phyloP scores from a whole-genome alignment of 225 moss, liverwort and hornwort species.

The Bryum argenteum region DNA sequence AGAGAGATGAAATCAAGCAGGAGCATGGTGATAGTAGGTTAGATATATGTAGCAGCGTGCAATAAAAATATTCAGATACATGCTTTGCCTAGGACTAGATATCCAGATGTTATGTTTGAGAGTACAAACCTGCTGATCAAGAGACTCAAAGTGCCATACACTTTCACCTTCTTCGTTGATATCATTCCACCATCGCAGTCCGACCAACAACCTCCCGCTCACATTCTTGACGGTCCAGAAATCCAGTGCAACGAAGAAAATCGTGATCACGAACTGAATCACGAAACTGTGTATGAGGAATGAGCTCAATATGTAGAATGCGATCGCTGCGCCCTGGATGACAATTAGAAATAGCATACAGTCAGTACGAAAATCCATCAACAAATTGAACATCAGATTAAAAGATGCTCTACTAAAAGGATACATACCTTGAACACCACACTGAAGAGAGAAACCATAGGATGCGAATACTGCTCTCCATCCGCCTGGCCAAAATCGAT shows the following conservation, averaged over 20 bases:
- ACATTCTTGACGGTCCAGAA: slow-evolving; percentile 95
- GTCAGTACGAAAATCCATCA: slow-evolving; percentile 13
- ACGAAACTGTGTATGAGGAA: slow-evolving; percentile 67
- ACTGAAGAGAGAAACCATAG: slow-evolving; percentile 66
- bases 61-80: too few species aligned
- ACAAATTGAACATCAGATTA: not conserved
- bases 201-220: slow-evolving; percentile 85
- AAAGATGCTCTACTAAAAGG: slow-evolving; percentile 6
- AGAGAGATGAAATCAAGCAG: too few species aligned
- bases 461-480: slow-evolving; percentile 64
- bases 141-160: slow-evolving; percentile 82
- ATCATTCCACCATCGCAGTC: slow-evolving; percentile 91
- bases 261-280: slow-evolving; percentile 68
- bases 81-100: not conserved
- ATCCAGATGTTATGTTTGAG: slow-evolving; percentile 5
- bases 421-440: slow-evolving; percentile 67
- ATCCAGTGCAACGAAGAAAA: slow-evolving; percentile 72
- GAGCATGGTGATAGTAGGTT: too few species aligned
- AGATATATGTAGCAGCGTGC: too few species aligned
- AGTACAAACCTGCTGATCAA: slow-evolving; percentile 66
- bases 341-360: not conserved
- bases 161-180: slow-evolving; percentile 71
- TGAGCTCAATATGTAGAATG: slow-evolving; percentile 68
- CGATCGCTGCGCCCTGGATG: slow-evolving; percentile 67
- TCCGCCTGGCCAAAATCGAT: slow-evolving; percentile 42